A percentile compares a stretch with the other conserved stretches of the same genome.
phyloP scores from a whole-genome alignment of 176 grass and related monocot genomes.

The Rhynchospora tenuis region DNA sequence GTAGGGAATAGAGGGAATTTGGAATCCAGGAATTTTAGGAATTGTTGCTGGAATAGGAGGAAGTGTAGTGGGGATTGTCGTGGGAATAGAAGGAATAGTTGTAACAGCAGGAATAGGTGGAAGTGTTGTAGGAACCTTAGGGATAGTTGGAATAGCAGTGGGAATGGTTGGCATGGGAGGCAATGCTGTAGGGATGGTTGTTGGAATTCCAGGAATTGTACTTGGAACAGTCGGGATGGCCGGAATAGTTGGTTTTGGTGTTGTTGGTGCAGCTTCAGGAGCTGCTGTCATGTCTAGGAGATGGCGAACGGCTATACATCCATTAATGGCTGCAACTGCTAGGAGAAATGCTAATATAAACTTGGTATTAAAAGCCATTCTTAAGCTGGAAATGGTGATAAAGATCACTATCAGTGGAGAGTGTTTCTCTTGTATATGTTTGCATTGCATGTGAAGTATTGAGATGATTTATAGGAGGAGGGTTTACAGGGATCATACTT shows the following conservation, averaged over 20 bases:
- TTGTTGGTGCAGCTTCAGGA: not conserved
- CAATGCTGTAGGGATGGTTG: not conserved
- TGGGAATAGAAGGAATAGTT: conserved; percentile 9
- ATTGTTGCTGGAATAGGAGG: not conserved
- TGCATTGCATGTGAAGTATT: not conserved
- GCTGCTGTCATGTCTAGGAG: not conserved
- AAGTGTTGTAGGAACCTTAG: not conserved
- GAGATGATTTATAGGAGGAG: not conserved
- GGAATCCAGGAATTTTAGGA: not conserved
- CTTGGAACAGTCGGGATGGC: not conserved
- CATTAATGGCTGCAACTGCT: not conserved
- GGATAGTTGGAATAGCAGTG: not conserved
- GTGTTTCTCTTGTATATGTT: not conserved
- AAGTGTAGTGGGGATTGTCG: not conserved
- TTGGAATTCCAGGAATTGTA: conserved; percentile 8
- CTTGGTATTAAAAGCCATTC: not conserved
- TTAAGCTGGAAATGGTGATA: not conserved
- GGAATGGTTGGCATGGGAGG: not conserved
- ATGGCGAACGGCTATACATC: not conserved
- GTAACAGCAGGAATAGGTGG: not conserved
- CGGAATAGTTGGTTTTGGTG: not conserved
- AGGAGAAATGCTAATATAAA: not conserved
- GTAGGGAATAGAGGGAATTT: conserved; percentile 14
- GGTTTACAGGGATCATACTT: not conserved
- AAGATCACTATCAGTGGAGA: not conserved